These are phyloP conservation scores for Beta macrorhiza DNA, from an alignment of 179 eudicot genomes.

Conservation along the genomic window DNA sequence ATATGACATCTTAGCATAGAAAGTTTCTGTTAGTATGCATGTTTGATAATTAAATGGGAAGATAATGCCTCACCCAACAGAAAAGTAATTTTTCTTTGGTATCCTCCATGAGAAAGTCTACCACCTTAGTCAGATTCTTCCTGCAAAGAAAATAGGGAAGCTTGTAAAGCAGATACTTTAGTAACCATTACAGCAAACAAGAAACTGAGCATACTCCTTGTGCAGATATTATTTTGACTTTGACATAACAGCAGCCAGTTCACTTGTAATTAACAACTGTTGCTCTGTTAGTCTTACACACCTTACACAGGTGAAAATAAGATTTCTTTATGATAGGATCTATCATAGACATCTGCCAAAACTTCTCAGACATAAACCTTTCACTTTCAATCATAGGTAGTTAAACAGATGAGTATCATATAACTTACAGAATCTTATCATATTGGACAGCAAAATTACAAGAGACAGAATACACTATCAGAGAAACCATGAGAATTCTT, in stretches of 20 bases:
- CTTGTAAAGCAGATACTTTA: not conserved
- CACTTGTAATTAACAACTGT: not conserved
- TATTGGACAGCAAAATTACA: not conserved
- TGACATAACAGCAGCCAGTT: not conserved
- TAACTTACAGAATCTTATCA: not conserved
- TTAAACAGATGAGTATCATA: not conserved
- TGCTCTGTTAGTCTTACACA: too few species aligned
- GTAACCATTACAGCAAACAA: not conserved
- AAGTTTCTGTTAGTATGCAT: not conserved
- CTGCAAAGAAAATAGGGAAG: constrained; percentile 38
- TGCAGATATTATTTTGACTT: not conserved
- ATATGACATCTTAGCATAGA: not conserved
- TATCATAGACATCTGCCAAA: not conserved
- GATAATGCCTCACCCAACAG: constrained; percentile 69
- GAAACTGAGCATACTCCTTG: not conserved
- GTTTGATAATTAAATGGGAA: constrained; percentile 14
- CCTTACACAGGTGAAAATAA: not conserved
- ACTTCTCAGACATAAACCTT: not conserved
- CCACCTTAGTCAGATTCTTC: constrained; percentile 50
- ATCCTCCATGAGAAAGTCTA: constrained; percentile 69
- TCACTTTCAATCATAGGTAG: not conserved
- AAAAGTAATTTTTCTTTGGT: constrained; percentile 52
- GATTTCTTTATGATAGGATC: not conserved
- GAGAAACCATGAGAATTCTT: not conserved
- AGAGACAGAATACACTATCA: not conserved